phyloP scores from a whole-genome alignment of 2,329 filamentous ascomycete species.

The Fonsecaea pedrosoi region DNA sequence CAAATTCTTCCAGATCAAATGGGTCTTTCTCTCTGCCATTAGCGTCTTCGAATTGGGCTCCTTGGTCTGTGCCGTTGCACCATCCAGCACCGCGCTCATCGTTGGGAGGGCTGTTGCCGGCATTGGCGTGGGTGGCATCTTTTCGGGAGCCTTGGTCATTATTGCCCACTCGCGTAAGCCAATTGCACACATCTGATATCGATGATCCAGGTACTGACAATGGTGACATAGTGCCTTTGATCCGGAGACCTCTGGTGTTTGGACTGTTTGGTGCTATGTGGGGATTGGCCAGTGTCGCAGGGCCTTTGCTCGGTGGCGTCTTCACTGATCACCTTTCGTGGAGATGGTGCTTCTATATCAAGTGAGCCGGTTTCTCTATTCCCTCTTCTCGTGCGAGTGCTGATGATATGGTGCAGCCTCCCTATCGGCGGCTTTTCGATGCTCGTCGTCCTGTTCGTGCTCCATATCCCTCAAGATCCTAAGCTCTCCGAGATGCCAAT shows the following conservation, averaged over 20 bases:
- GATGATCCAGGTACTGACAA: conserved; percentile 12
- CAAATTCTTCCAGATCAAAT: conserved; percentile 39
- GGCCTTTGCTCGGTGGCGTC: conserved; percentile 51
- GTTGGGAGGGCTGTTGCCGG: conserved; percentile 42
- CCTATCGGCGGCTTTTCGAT: conserved; percentile 48
- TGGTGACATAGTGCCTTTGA: conserved; percentile 36
- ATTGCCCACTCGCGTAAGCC: conserved; percentile 37
- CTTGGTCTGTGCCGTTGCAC: conserved; percentile 39
- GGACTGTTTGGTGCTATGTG: conserved; percentile 61
- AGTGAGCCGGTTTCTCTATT: conserved; percentile 39
- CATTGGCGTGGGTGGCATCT: conserved; percentile 39
- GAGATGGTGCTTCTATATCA: conserved; percentile 63
- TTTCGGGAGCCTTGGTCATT: conserved; percentile 36
- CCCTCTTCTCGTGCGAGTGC: not conserved
- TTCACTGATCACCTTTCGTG: conserved; percentile 54
- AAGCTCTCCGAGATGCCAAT: conserved; percentile 28
- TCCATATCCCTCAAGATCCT: conserved; percentile 44
- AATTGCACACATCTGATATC: not conserved
- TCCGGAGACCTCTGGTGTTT: conserved; percentile 39
- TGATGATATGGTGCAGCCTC: conserved; percentile 48
- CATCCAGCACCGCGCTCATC: conserved; percentile 38
- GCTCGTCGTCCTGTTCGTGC: conserved; percentile 42
- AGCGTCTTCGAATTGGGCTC: conserved; percentile 40
- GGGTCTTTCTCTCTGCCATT: conserved; percentile 35
- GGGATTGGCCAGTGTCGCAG: conserved; percentile 58